Evolutionary conservation across 169 alveolate genomes (phyloP).

Genomic region (Plasmodium chabaudi): DNA sequence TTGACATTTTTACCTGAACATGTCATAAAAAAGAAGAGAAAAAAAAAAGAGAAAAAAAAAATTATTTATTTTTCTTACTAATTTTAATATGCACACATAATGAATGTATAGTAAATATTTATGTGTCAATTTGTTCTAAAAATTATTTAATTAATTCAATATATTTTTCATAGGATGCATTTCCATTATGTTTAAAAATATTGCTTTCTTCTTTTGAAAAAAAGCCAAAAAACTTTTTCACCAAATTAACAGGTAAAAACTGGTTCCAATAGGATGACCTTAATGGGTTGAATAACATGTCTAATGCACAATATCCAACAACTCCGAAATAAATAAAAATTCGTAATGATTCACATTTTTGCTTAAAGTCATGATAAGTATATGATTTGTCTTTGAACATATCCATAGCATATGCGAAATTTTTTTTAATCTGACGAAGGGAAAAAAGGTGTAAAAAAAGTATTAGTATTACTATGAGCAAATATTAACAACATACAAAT

Average conservation of each 20-base stretch:
- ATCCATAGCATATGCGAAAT: conserved; percentile 79
- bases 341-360: conserved; percentile 81
- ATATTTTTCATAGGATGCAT: conserved; percentile 23
- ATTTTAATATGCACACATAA: too few relatives aligned
- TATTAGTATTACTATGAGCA: not conserved
- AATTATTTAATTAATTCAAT: conserved; percentile 3
- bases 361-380: conserved; percentile 81
- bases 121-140: too few relatives aligned
- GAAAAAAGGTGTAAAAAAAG: conserved; percentile 3
- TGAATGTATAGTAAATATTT: too few relatives aligned
- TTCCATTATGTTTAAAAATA: conserved; percentile 55
- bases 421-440: conserved; percentile 11
- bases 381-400: conserved; percentile 76
- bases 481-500: not conserved
- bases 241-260: conserved; percentile 57
- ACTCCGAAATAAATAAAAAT: conserved; percentile 82
- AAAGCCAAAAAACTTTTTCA: conserved; percentile 56
- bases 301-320: conserved; percentile 77
- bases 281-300: conserved; percentile 78
- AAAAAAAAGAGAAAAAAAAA: too few relatives aligned
- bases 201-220: conserved; percentile 18
- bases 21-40: too few relatives aligned
- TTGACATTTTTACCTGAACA: too few relatives aligned
- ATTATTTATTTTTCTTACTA: too few relatives aligned
- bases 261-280: conserved; percentile 82